Evolutionary conservation across 352 stramenopile species (phyloP), one percentile per base, ranked within the genome.

Genomic region (Globisporangium polare): DNA sequence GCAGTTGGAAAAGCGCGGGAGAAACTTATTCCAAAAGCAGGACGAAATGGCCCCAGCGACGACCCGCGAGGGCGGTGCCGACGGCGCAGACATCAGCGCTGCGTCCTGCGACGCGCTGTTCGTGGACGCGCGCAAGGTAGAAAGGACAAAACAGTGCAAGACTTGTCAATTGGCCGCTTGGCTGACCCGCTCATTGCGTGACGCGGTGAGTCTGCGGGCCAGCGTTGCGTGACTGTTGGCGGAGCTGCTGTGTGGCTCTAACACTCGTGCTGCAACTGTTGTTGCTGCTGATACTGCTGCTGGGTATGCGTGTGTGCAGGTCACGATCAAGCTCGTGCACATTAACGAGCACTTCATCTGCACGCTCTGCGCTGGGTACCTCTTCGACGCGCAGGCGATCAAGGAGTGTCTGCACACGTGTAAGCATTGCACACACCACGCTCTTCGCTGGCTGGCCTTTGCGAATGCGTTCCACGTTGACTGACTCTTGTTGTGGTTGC

Each of bases 371-470:
- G 64, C 75, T 12, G 85, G 85, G 13, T 92, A 92, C 62, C 68
- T 90, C 20, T 69, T 73, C 17, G 79, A 91, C 47, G 75, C 85
- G 0, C 83, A 89, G 50, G 88, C 80, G 51, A 80, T 91, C 47
- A 83, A 86, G 46, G 85, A 94, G 67, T 94, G 85, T 62, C 67
- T 89, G 26, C 80, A 92, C 58, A 90, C 85, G 1, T 94, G 83
- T 92, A 73, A 60, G 77, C 50, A 10, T 35, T 29, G n/a, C 33
- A 1, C 29, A 35, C 29, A 35, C 9, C 29, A 35, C 29, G 29
- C 33, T 39, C 33, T 39, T 39, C 8, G 9, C 33, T 39, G 33
- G 12, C 12, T 12, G 12, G 33, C 33, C 12, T 12, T 39, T 39
- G 33, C 33, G 33, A 39, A 39, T 39, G 9, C 8, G 9, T 53